Conservation (phyloP, 345 rosid genomes). For the Microthlaspi erraticum region DNA sequence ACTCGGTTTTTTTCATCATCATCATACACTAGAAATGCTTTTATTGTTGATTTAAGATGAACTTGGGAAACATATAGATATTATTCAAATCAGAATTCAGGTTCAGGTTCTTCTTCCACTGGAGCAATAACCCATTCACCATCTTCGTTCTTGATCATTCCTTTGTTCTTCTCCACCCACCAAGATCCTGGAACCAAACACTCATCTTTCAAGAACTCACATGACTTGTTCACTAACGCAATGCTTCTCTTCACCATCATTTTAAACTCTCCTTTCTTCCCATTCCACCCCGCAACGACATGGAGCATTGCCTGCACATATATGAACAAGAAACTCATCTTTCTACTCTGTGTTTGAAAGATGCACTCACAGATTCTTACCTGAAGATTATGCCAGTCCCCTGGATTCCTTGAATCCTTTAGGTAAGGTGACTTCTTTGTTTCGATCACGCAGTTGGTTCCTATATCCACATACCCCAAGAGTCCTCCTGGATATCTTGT, state of each 20-base stretch:
- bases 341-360: neutral
- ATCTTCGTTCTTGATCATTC: conserved; percentile 56
- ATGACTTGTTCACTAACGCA: conserved; percentile 83
- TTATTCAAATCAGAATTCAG: conserved; percentile 48
- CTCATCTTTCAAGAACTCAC: conserved; percentile 72
- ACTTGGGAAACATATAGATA: neutral
- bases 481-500: conserved; percentile 72
- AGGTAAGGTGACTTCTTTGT: conserved; percentile 71
- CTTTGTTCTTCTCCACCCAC: conserved; percentile 96
- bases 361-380: neutral
- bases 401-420: conserved; percentile 67
- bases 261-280: conserved; percentile 63
- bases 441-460: conserved; percentile 65
- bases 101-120: conserved; percentile 64
- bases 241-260: conserved; percentile 78
- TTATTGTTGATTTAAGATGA: neutral
- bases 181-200: conserved; percentile 75
- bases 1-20: conserved; percentile 22
- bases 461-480: conserved; percentile 58
- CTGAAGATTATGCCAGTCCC: conserved; percentile 90
- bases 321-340: neutral
- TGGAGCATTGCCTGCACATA: conserved; percentile 73
- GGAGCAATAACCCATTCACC: conserved; percentile 71
- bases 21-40: neutral
- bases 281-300: conserved; percentile 84